Percentiles rank a stretch among this genome's conserved stretches.
Evolutionary conservation across 306 rosid species (phyloP).

Genomic region (Prunus mume): DNA sequence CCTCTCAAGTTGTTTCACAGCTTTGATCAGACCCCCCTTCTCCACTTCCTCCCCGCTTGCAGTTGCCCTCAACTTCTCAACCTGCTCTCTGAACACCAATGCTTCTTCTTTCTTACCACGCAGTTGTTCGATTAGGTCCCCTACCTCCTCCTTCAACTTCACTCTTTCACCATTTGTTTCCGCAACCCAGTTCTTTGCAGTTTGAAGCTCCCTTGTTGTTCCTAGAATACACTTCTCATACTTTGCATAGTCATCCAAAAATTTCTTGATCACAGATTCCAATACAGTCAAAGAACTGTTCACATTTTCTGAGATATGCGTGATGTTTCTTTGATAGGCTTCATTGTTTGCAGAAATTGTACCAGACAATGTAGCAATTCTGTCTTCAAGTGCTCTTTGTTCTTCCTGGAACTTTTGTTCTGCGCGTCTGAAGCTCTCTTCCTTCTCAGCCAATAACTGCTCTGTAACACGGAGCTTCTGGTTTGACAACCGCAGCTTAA

Average conservation of each 20-base stretch:
- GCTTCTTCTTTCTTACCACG: slow-evolving; percentile 38
- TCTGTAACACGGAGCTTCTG: slow-evolving; percentile 98
- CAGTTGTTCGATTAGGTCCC: slow-evolving; percentile 44
- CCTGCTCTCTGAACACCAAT: slow-evolving; percentile 32
- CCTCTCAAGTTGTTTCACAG: slow-evolving; percentile 55
- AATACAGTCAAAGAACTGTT: slow-evolving; percentile 39
- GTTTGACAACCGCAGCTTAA: slow-evolving; percentile 90
- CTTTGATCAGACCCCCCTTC: slow-evolving; percentile 52
- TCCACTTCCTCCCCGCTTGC: slow-evolving; percentile 55
- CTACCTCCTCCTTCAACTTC: slow-evolving; percentile 42
- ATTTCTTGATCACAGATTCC: slow-evolving; percentile 45
- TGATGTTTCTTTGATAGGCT: slow-evolving; percentile 48
- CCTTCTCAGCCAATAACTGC: slow-evolving; percentile 75
- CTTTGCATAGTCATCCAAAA: slow-evolving; percentile 34
- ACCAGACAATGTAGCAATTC: slow-evolving; percentile 45
- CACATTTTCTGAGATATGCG: slow-evolving; percentile 34
- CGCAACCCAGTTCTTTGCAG: slow-evolving; percentile 48
- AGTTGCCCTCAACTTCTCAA: slow-evolving; percentile 52
- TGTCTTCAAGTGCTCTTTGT: slow-evolving; percentile 57
- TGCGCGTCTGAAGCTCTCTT: slow-evolving; percentile 55
- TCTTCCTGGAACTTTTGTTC: slow-evolving; percentile 63
- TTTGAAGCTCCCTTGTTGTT: slow-evolving; percentile 51
- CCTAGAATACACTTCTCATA: slow-evolving; percentile 37
- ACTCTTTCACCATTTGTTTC: slow-evolving; percentile 41
- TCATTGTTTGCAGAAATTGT: slow-evolving; percentile 47